Conservation (phyloP, 225 moss, liverwort and hornwort genomes). For the Bryum argenteum region DNA sequence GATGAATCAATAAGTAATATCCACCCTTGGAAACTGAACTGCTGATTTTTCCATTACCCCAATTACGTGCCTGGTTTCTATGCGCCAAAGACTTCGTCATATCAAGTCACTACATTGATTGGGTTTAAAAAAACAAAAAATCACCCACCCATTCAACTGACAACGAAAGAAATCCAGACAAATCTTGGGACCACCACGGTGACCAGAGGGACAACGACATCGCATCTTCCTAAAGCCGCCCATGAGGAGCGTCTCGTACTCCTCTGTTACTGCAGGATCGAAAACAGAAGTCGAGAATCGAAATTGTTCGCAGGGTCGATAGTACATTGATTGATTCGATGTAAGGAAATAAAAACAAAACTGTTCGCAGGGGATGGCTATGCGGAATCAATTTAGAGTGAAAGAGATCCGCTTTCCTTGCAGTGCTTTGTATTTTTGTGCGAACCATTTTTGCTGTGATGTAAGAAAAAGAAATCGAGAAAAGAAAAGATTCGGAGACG, state of each 20-base stretch:
- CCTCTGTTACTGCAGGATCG: not conserved
- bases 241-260: no score
- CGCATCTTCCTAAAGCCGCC: no score
- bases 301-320: not conserved
- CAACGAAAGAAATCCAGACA: not conserved
- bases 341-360: no score
- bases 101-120: not conserved
- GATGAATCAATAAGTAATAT: no score
- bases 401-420: not conserved
- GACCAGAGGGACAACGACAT: no score
- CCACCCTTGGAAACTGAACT: no score
- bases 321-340: no score
- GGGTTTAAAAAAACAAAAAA: no score
- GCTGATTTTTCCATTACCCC: no score
- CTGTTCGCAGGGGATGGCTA: not conserved
- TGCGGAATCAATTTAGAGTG: not conserved
- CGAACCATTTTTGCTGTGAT: not conserved
- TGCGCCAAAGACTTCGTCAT: not conserved
- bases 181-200: not conserved
- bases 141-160: not conserved
- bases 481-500: not conserved
- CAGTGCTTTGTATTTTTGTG: no score
- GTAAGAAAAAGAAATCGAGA: not conserved
- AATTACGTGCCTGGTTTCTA: not conserved
- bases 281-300: not conserved